Evolutionary conservation across 768 basidiomycete species (phyloP), one percentile per base, ranked within the genome.

Genomic region (Royoungia palumana): DNA sequence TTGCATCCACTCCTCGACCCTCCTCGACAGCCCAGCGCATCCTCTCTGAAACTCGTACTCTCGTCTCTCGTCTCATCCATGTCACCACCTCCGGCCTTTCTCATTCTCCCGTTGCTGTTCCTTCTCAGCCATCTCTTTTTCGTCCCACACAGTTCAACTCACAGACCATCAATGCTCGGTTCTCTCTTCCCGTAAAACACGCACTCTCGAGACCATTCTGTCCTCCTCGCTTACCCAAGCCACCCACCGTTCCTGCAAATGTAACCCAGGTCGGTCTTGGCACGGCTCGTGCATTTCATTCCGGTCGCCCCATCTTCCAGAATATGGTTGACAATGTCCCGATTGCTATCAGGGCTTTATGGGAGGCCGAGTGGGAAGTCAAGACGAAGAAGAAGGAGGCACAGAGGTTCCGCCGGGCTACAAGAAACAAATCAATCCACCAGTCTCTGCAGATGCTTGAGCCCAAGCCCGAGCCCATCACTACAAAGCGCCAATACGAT

Each of bases 311-410:
- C 4, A 75, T 91, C 37, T 91, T 92, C 72, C 83, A 89, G 63
- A 83, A 87, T 62, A 65, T 94, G 35, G 81, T 81, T 2, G 79
- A 90, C 62, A 90, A 90, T 58, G 82, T 89, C 1, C 90, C 91
- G 7, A 69, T 94, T n/a, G 76, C 81, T 1, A 79, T 78, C 9
- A 78, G 91, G 22, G 83, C 90, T 3, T 71, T 91, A 36, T 82
- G 81, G 62, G 85, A 90, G 63, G 82, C 79, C 0, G 87, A 90
- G 60, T 79, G 81, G 75, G 82, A 89, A 35, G 27, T 82, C 21
- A 76, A 80, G 53, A 64, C 71, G 56, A 74, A 70, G 52, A 73
- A 81, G 66, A 76, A 79, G 52, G 52, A 58, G 17, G 53, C 56
- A 5, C 60, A 54, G 40, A 67, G 39, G 41, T 44, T 67, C 27